phyloP scores from a whole-genome alignment of 768 basidiomycete genomes.

The Psilocybe cyanescens region DNA sequence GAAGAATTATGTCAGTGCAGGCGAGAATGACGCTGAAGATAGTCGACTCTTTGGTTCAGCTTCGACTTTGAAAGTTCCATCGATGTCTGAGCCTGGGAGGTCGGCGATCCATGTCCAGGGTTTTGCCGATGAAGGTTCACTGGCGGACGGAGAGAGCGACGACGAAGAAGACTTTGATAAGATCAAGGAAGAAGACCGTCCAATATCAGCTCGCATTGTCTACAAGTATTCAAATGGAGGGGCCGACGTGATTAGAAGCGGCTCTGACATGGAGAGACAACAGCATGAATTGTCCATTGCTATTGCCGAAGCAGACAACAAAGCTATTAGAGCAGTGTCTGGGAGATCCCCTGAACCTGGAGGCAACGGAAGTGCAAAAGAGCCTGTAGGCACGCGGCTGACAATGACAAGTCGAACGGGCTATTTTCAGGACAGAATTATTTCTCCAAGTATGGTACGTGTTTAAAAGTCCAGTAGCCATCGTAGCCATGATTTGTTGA shows the following conservation, averaged over 20 bases:
- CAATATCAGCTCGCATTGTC: constrained; percentile 75
- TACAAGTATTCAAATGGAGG: constrained; percentile 48
- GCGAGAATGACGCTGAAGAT: constrained; percentile 34
- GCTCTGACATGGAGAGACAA: constrained; percentile 47
- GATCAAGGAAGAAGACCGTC: constrained; percentile 70
- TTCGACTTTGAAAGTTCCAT: constrained; percentile 32
- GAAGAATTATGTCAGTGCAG: constrained; percentile 47
- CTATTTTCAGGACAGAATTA: constrained; percentile 91
- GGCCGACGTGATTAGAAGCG: constrained; percentile 32
- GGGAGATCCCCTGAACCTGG: constrained; percentile 29
- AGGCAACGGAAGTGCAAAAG: constrained; percentile 40
- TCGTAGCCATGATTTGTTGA: constrained; percentile 9
- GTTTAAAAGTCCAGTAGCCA: neutral
- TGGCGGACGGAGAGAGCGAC: constrained; percentile 61
- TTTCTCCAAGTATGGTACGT: constrained; percentile 95
- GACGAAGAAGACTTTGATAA: constrained; percentile 50
- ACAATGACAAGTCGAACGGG: constrained; percentile 96
- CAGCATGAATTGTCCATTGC: constrained; percentile 57
- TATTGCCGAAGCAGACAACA: constrained; percentile 51
- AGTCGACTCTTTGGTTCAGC: constrained; percentile 22
- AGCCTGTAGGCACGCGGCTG: constrained; percentile 82
- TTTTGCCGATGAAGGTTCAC: constrained; percentile 49
- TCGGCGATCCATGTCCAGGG: constrained; percentile 17
- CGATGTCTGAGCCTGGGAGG: constrained; percentile 22
- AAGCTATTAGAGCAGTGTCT: constrained; percentile 41